Base-by-base conservation (phyloP, 1,284 basidiomycete genomes). In the Phlebopus sp. region DNA sequence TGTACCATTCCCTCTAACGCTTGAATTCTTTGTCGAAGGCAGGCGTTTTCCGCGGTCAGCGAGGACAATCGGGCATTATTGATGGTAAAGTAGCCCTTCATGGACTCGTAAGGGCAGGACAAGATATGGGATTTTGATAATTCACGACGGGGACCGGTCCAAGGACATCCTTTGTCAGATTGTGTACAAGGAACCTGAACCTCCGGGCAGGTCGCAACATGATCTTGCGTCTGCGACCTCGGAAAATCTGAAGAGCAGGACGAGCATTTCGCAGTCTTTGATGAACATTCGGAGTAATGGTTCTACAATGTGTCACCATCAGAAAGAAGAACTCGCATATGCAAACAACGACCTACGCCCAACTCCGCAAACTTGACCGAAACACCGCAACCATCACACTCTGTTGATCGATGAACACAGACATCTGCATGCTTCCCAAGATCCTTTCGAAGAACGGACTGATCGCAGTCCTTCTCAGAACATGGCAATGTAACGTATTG, bases 21-120 rank as follows among this genome's bases (percentile, higher is more conserved):
- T 23, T 76, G 73, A 7, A 85, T 66, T 35, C 73, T 74, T 49
- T 74, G 71, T 31, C 76, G 74, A 32, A 89, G 70, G 13, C 76
- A 47, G n/a, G 72, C 62, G 55, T 89, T 89, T 58, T 89, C 83
- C 47, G 78, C 72, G 32, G 69, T 68, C 5, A 88, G 67, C 8
- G 67, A 56, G 5, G 73, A 63, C 8, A 78, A 60, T 30, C 73
- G 73, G 25, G 67, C 56, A 43, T 72, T 71, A 56, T 81, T 72
- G 31, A 77, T 51, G 0, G 69, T 56, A 51, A 87, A 78, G 66
- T 83, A 86, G 13, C 74, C 76, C 51, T 79, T 78, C 51, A 88
- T 70, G 1, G 73, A 69, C 59, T 86, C 81, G 60, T 85, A 88
- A 2, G 80, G 63, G 57, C 86, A 88, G 0, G 66, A 55, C 1